phyloP scores from a whole-genome alignment of 805 yeast species.

The Suhomyces faveliae region DNA sequence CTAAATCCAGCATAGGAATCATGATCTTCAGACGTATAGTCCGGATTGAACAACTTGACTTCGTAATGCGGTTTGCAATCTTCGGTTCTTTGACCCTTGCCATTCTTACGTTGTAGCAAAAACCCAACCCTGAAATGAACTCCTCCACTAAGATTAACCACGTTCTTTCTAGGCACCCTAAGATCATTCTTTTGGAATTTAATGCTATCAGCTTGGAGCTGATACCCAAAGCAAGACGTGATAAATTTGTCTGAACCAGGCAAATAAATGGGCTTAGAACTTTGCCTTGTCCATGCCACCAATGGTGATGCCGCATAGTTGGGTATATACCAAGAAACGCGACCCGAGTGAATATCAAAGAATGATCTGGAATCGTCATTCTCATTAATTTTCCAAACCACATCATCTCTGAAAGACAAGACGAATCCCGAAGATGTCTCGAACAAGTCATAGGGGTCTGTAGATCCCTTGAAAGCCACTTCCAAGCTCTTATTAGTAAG shows the following conservation, averaged over 20 bases:
- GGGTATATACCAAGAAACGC: slow-evolving; percentile 71
- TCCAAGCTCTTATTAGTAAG: slow-evolving; percentile 48
- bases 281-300: slow-evolving; percentile 58
- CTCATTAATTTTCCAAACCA: slow-evolving; percentile 59
- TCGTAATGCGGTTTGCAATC: slow-evolving; percentile 60
- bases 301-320: slow-evolving; percentile 56
- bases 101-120: slow-evolving; percentile 47
- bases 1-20: slow-evolving; percentile 44
- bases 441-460: slow-evolving; percentile 73
- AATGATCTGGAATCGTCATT: slow-evolving; percentile 68
- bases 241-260: slow-evolving; percentile 45
- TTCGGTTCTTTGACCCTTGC: slow-evolving; percentile 38
- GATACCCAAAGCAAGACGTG: slow-evolving; percentile 49
- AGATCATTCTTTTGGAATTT: not conserved
- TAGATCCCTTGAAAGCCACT: slow-evolving; percentile 68
- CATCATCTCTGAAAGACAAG: slow-evolving; percentile 64
- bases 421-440: slow-evolving; percentile 74
- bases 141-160: slow-evolving; percentile 60
- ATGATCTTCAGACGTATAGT: slow-evolving; percentile 36
- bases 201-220: slow-evolving; percentile 21
- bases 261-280: slow-evolving; percentile 43
- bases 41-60: slow-evolving; percentile 56
- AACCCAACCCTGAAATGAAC: slow-evolving; percentile 58
- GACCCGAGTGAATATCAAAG: slow-evolving; percentile 59
- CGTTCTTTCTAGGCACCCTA: slow-evolving; percentile 48